A percentile compares a stretch with the other conserved stretches of the same genome.
Conservation (phyloP, 83 land plant species). For the Thuja plicata region DNA sequence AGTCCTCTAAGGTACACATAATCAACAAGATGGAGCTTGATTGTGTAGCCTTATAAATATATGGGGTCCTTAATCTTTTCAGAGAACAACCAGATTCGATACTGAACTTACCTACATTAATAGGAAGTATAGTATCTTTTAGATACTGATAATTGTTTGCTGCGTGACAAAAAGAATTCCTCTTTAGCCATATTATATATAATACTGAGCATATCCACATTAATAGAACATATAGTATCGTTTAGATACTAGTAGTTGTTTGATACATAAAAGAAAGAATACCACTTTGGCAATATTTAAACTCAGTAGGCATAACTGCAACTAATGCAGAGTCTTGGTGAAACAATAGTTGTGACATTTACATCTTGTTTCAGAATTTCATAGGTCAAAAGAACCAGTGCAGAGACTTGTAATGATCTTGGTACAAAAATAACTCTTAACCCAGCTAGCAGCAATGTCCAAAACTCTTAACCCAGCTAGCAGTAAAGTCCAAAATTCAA, state of each 20-base stretch:
- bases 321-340: background rate
- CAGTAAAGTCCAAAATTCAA: constrained; percentile 13
- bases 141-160: background rate
- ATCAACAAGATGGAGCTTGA: background rate
- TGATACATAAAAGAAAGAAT: background rate
- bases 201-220: background rate
- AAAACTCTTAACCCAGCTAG: constrained; percentile 9
- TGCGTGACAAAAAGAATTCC: background rate
- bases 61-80: background rate
- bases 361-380: background rate
- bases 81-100: background rate
- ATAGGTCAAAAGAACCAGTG: background rate
- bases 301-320: background rate
- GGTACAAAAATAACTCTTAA: background rate
- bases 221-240: background rate
- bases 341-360: background rate
- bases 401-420: background rate
- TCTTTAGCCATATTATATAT: background rate
- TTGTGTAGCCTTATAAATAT: background rate
- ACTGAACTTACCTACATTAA: background rate
- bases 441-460: constrained; percentile 2
- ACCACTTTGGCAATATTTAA: background rate
- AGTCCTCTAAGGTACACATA: background rate
- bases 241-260: background rate
- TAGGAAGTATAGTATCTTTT: background rate